Conservation (phyloP, 306 rosid genomes). For the Rosa chinensis region DNA sequence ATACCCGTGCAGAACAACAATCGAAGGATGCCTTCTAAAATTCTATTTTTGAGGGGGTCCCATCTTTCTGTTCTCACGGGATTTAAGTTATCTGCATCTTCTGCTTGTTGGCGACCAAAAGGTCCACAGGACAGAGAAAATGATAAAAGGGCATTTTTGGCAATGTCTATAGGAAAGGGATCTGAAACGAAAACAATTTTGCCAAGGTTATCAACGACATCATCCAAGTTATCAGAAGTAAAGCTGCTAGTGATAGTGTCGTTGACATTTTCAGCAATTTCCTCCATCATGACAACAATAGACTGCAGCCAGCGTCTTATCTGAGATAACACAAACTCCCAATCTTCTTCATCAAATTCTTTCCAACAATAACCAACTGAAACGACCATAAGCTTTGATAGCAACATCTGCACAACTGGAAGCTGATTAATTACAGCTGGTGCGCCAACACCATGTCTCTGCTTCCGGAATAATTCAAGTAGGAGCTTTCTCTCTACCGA, state of each 20-base stretch:
- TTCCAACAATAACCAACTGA: constrained; percentile 88
- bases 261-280: constrained; percentile 71
- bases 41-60: constrained; percentile 67
- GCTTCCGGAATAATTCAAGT: constrained; percentile 73
- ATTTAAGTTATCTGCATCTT: constrained; percentile 40
- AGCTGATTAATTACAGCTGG: constrained; percentile 55
- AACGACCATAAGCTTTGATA: constrained; percentile 73
- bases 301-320: constrained; percentile 85
- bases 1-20: constrained; percentile 87
- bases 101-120: constrained; percentile 50
- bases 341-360: constrained; percentile 81
- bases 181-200: constrained; percentile 57
- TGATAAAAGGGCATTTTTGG: constrained; percentile 80
- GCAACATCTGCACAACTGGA: constrained; percentile 72
- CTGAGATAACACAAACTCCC: constrained; percentile 74
- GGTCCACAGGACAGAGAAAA: constrained; percentile 61
- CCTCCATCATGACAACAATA: constrained; percentile 80
- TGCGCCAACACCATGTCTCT: constrained; percentile 61
- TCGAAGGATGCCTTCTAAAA: constrained; percentile 82
- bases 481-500: constrained; percentile 60
- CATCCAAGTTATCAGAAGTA: constrained; percentile 43
- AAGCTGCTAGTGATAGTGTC: constrained; percentile 39
- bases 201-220: constrained; percentile 39
- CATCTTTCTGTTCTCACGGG: constrained; percentile 50
- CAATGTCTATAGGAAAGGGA: constrained; percentile 55